A percentile compares a stretch with the other conserved stretches of the same genome.
These are phyloP conservation scores for Trichophyton rubrum DNA, from an alignment of 2,329 filamentous ascomycete genomes.

Conservation along the genomic window DNA sequence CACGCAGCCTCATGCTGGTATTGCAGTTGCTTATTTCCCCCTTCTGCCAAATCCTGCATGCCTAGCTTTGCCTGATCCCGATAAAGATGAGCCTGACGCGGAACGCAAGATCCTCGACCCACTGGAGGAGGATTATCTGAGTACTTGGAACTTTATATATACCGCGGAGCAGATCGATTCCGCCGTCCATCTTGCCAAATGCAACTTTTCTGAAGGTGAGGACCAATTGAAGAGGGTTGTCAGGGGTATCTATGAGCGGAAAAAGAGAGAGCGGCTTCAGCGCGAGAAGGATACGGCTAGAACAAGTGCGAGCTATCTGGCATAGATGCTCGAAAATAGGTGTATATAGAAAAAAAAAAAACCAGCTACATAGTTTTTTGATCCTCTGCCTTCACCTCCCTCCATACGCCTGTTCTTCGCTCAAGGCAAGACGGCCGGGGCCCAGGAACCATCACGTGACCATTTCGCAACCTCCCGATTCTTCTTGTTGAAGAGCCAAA, in stretches of 20 bases:
- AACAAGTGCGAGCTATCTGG: background rate
- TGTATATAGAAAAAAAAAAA: background rate
- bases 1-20: slow-evolving; percentile 65
- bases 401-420: background rate
- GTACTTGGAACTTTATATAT: slow-evolving; percentile 97
- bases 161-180: slow-evolving; percentile 79
- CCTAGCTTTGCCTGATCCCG: slow-evolving; percentile 15
- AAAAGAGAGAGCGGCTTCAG: slow-evolving; percentile 54
- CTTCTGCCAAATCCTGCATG: slow-evolving; percentile 61
- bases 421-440: background rate
- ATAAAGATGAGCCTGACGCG: slow-evolving; percentile 12
- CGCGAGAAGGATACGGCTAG: slow-evolving; percentile 15
- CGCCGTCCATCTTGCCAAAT: slow-evolving; percentile 66
- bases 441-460: background rate
- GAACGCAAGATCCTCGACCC: slow-evolving; percentile 61
- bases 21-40: slow-evolving; percentile 82
- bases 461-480: too few species aligned
- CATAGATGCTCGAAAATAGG: background rate
- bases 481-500: background rate
- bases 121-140: slow-evolving; percentile 69
- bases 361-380: background rate
- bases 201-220: slow-evolving; percentile 74
- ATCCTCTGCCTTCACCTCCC: background rate
- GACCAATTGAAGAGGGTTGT: slow-evolving; percentile 68
- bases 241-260: slow-evolving; percentile 81